phyloP scores from a whole-genome alignment of 139 green algal genomes.

The Chlorella sp. region DNA sequence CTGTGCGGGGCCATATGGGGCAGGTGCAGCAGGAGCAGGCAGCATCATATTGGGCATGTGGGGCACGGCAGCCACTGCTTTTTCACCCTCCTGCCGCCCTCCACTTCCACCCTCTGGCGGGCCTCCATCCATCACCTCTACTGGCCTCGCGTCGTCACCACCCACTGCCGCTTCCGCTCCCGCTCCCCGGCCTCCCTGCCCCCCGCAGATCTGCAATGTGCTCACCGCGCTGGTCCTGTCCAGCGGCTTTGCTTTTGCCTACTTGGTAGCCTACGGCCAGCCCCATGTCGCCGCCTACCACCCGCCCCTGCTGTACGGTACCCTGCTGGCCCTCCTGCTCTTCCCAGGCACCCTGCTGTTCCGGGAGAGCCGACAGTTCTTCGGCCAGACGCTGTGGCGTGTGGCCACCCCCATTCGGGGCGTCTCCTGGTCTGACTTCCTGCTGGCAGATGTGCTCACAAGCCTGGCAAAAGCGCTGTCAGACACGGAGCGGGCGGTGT shows the following conservation, averaged over 20 bases:
- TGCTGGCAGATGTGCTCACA: conserved; percentile 95
- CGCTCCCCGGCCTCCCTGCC: neutral
- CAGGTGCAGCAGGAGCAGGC: no score
- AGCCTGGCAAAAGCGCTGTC: conserved; percentile 85
- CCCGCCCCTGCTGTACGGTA: conserved; percentile 64
- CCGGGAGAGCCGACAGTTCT: conserved; percentile 63
- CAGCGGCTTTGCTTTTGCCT: conserved; percentile 49
- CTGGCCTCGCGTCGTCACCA: no score
- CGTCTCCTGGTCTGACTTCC: conserved; percentile 94
- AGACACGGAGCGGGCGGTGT: conserved; percentile 79
- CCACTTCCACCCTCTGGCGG: no score
- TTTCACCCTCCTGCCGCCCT: no score
- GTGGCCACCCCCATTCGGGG: conserved; percentile 73
- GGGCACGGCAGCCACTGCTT: no score
- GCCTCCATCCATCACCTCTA: no score
- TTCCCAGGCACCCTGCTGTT: conserved; percentile 50
- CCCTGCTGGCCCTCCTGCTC: conserved; percentile 50
- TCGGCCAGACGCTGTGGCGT: conserved; percentile 63
- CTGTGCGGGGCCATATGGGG: no score
- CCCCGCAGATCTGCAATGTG: conserved; percentile 31
- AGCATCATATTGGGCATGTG: no score
- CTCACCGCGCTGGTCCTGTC: conserved; percentile 48
- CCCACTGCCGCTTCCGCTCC: neutral
- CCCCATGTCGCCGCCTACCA: conserved; percentile 25
- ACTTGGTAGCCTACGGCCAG: conserved; percentile 11